A percentile compares a stretch with the other conserved stretches of the same genome.
phyloP scores from a whole-genome alignment of 257 asterid genomes.

The Leptodermis oblonga region DNA sequence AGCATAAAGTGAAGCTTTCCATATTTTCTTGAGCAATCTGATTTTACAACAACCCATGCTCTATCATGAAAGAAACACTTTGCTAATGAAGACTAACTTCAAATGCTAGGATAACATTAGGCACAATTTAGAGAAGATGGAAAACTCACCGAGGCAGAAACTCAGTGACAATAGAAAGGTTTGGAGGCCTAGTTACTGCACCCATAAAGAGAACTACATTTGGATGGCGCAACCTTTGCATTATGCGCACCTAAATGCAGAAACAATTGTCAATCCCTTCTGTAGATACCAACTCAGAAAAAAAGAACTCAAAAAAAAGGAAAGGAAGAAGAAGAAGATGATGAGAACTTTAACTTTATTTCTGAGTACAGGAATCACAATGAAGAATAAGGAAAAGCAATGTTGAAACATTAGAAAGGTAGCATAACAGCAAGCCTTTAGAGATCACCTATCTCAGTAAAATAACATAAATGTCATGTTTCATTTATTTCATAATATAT shows the following conservation, averaged over 20 bases:
- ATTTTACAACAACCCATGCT: background rate
- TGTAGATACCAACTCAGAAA: background rate
- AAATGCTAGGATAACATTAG: constrained; percentile 15
- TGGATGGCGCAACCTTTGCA: constrained; percentile 98
- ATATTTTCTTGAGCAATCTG: background rate
- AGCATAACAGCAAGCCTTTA: background rate
- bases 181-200: constrained; percentile 98
- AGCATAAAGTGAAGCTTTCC: background rate
- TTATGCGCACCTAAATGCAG: constrained; percentile 76
- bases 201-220: constrained; percentile 98
- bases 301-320: too few relatives aligned
- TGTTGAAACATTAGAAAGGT: background rate
- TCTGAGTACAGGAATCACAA: background rate
- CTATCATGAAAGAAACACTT: background rate
- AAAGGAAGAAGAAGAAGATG: too few relatives aligned
- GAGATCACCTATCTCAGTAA: background rate
- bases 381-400: background rate
- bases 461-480: background rate
- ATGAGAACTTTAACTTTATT: background rate
- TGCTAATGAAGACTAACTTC: constrained; percentile 3
- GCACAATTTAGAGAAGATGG: too few relatives aligned
- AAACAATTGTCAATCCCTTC: constrained; percentile 17
- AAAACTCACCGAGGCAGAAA: constrained; percentile 80
- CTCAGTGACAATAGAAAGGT: constrained; percentile 91
- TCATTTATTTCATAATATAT: background rate